Base-by-base conservation (phyloP, 495 filamentous ascomycete species). In the Aspergillus mulundensis region DNA sequence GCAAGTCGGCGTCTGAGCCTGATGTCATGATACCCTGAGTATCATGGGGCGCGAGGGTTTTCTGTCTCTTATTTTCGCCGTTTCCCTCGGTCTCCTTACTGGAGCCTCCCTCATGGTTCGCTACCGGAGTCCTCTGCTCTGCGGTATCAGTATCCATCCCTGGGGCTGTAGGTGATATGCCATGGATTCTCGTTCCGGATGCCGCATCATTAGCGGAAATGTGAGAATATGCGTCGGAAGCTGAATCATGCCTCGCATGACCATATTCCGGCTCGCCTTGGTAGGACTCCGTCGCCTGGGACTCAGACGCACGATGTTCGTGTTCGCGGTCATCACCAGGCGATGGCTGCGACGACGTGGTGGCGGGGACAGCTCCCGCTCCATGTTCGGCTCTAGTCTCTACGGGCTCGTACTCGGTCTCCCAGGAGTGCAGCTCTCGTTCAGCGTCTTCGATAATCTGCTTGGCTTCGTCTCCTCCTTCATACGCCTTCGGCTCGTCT, bases 371-470 rank as follows among this genome's bases (percentile, higher is more conserved):
- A 18, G 49, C 44, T 39, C 43, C 54, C 3, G 60, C 57, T 2
- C 58, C 44, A 18, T 16, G n/a, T 6, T 40, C 38, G 16, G 38
- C 38, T 5, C 12, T 36, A 6, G 50, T 55, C 7, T 52, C 62
- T 49, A 86, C 72, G 8, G 82, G 82, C 60, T 85, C 84, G 4
- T 82, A 62, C n/a, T 74, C 72, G 8, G 80, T 74, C 42, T 78
- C 71, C 91, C 91, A 97, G 11, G 80, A 79, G 28, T 83, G 83
- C 43, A 98, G 79, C 40, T 94, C 90, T 41, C 88, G 87, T 71
- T 98, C 94, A 19, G 91, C 90, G 54, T 97, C 92, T 60, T 94
- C 91, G n/a, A 98, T 80, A 12, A 96, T 78, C 68, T 91, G 86
- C 19, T 87, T 84, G 1, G 91, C 88, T 48, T 86, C 82, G 14